These are phyloP conservation scores for Ziziphus jujuba DNA, from an alignment of 306 rosid species.

Conservation along the genomic window DNA sequence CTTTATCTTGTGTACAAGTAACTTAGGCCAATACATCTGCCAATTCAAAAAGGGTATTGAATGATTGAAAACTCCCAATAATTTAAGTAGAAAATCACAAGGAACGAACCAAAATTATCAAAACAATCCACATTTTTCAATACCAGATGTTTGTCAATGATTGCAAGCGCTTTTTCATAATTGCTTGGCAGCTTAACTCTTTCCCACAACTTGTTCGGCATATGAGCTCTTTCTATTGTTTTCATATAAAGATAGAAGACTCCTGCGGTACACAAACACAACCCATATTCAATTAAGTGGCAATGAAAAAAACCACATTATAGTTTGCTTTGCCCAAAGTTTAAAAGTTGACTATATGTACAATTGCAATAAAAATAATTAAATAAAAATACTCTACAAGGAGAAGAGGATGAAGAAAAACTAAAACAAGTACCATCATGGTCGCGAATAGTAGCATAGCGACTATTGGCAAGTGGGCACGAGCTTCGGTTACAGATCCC, in stretches of 20 bases:
- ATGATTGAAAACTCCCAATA: conserved; percentile 3
- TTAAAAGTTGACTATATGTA: too few relatives aligned
- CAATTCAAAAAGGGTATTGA: conserved; percentile 17
- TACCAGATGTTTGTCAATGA: conserved; percentile 88
- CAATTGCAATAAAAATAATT: background rate
- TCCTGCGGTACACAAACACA: conserved; percentile 42
- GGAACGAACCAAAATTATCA: background rate
- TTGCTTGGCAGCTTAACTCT: conserved; percentile 90
- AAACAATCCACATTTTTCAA: conserved; percentile 4
- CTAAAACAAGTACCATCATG: conserved; percentile 54
- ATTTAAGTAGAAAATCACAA: background rate
- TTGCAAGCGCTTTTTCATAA: conserved; percentile 82
- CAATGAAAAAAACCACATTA: too few relatives aligned
- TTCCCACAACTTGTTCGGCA: conserved; percentile 90
- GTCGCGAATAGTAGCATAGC: conserved; percentile 89
- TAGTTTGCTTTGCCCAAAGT: too few relatives aligned
- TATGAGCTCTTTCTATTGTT: conserved; percentile 86
- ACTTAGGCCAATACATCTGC: conserved; percentile 94
- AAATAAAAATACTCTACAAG: background rate
- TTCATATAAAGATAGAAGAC: conserved; percentile 82
- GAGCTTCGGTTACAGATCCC: conserved; percentile 94
- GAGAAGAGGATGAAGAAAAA: background rate
- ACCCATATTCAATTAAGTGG: background rate
- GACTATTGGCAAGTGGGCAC: conserved; percentile 91
- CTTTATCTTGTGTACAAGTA: conserved; percentile 85